These are phyloP conservation scores for Puccinia hordei DNA, from an alignment of 1,284 basidiomycete species.

Conservation along the genomic window DNA sequence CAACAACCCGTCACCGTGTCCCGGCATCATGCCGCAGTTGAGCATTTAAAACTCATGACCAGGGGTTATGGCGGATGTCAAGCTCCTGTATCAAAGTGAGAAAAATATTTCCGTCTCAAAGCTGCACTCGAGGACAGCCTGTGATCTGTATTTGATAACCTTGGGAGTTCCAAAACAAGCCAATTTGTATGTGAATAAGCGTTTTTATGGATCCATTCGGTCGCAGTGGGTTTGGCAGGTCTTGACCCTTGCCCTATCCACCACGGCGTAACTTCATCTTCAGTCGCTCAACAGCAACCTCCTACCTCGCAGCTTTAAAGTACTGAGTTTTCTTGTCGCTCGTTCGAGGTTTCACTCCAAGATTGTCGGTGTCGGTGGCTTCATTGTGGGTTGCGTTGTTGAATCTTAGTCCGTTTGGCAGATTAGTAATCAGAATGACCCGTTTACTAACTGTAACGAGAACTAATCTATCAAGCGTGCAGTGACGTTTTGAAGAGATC, in stretches of 20 bases:
- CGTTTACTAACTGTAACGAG: neutral
- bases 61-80: neutral
- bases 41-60: too few relatives aligned
- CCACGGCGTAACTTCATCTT: too few relatives aligned
- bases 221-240: too few relatives aligned
- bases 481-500: neutral
- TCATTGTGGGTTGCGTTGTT: slow-evolving; percentile 9
- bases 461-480: neutral
- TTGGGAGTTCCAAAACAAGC: too few relatives aligned
- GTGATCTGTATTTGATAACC: too few relatives aligned
- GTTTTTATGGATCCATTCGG: too few relatives aligned
- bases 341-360: neutral
- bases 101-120: neutral
- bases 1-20: too few relatives aligned
- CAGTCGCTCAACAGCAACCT: too few relatives aligned
- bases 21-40: too few relatives aligned
- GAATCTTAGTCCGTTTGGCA: neutral
- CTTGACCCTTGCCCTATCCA: too few relatives aligned
- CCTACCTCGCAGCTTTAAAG: too few relatives aligned
- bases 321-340: neutral
- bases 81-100: neutral
- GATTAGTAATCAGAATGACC: neutral
- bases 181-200: too few relatives aligned
- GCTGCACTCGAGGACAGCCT: neutral
- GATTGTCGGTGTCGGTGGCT: neutral